Evolutionary conservation across 768 basidiomycete genomes (phyloP), one percentile per base, ranked within the genome.

Genomic region (Lanmaoa pseudosensibilis): DNA sequence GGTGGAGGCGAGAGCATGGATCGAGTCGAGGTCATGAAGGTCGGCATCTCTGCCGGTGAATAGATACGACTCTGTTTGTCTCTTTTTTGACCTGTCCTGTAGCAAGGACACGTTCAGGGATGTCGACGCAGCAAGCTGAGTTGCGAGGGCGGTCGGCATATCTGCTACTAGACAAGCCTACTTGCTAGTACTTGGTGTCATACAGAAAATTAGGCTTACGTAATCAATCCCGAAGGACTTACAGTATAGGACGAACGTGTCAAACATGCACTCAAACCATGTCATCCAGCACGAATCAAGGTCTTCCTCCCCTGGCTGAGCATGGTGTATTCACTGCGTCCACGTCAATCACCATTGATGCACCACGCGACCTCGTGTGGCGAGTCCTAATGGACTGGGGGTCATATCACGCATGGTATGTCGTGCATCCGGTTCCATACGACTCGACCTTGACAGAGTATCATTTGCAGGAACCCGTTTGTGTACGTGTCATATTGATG

Each of bases 31-130:
- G 72, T 98, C 94, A 69, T 97, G 89, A 55, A 84, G 77, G 64
- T 90, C 86, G 10, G 93, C 93, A 47, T 91, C 88, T 56, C 81
- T 80, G 39, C 87, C 84, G 15, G 88, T 84, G 72, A 96, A 97
- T 36, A 99, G 83, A 75, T 98, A 98, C 0, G 94, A 95, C 67
- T 88, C 84, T 0, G 82, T 72, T 16, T 75, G 77, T 72, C 80
- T 89, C 71, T 83, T 82, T 61, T 70, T 72, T 61, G 81, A 82
- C 49, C 82, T 75, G 65, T 88, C 83, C 64, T 84, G 77, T 9
- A 95, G 80, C 36, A 94, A 77, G 27, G 82, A 73, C 34, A 87
- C 77, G 73, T 97, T 96, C 32, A 94, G 76, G 7, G 94, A 95
- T 10, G 85, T 82, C 58, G 84, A 82, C 63, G 87, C 80, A 16